A percentile compares a stretch with the other conserved stretches of the same genome.
Conservation (phyloP, 805 yeast species). For the Candida ficus region DNA sequence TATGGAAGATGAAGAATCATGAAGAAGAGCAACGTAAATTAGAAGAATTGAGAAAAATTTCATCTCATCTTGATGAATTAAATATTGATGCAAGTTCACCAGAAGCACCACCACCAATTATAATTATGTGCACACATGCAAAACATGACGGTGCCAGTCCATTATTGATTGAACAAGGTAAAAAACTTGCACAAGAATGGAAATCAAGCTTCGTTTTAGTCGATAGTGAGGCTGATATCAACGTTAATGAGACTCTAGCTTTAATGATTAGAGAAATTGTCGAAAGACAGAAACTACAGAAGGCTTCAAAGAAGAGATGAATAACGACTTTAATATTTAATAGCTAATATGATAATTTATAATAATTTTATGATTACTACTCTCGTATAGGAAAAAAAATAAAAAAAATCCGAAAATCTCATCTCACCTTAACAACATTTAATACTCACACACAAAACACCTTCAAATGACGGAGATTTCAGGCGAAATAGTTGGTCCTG, state of each 20-base stretch:
- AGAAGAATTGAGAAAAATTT: slow-evolving; percentile 26
- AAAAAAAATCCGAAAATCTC: too few relatives aligned
- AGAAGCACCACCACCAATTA: slow-evolving; percentile 55
- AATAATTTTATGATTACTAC: too few relatives aligned
- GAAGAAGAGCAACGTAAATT: slow-evolving; percentile 28
- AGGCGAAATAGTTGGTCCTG: too few relatives aligned
- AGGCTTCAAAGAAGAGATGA: slow-evolving; percentile 8
- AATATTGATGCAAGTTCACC: slow-evolving; percentile 33
- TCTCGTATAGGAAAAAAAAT: too few relatives aligned
- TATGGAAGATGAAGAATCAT: slow-evolving; percentile 43
- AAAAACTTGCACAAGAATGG: slow-evolving; percentile 54
- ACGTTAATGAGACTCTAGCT: slow-evolving; percentile 53
- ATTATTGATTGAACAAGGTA: slow-evolving; percentile 51
- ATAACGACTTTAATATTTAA: neutral
- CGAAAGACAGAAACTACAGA: slow-evolving; percentile 36
- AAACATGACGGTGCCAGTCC: slow-evolving; percentile 58
- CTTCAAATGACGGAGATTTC: too few relatives aligned
- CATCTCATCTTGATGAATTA: slow-evolving; percentile 27
- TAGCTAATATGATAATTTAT: too few relatives aligned
- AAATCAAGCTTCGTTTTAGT: slow-evolving; percentile 58
- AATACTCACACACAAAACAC: too few relatives aligned
- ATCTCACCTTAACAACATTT: too few relatives aligned
- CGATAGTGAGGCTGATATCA: slow-evolving; percentile 46
- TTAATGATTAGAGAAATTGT: slow-evolving; percentile 55
- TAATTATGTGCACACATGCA: slow-evolving; percentile 61